Evolutionary conservation across 306 rosid genomes (phyloP).

Genomic region (Cicer cuneatum): DNA sequence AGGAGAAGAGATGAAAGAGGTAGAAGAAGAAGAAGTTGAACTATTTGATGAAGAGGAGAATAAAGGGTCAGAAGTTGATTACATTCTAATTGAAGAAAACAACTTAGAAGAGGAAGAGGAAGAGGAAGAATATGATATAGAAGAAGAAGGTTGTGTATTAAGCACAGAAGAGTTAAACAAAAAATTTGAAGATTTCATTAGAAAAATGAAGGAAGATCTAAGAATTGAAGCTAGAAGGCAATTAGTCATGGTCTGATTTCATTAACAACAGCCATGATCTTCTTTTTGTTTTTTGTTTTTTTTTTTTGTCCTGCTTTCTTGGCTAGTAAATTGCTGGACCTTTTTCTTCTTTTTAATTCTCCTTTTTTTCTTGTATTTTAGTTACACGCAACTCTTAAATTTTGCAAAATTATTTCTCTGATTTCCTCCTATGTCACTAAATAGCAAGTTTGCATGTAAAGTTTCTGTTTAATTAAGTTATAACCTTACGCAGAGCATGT

Average conservation of each 20-base stretch:
- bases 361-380: not conserved
- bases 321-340: too few species aligned
- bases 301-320: too few species aligned
- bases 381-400: too few species aligned
- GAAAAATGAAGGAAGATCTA: constrained; percentile 73
- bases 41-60: constrained; percentile 38
- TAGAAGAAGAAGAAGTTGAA: constrained; percentile 42
- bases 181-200: constrained; percentile 83
- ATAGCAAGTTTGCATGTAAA: not conserved
- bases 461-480: too few species aligned
- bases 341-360: too few species aligned
- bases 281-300: not conserved
- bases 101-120: constrained; percentile 46
- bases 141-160: constrained; percentile 49
- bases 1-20: constrained; percentile 33
- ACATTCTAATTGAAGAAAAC: constrained; percentile 42
- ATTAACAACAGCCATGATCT: not conserved
- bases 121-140: constrained; percentile 47
- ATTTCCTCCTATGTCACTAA: not conserved
- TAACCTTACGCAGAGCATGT: too few species aligned
- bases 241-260: constrained; percentile 54
- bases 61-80: constrained; percentile 28
- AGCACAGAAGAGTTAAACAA: constrained; percentile 81
- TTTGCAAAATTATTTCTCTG: not conserved
- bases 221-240: constrained; percentile 71